phyloP scores from a whole-genome alignment of 352 stramenopile genomes.

The Pseudoperonospora humuli region DNA sequence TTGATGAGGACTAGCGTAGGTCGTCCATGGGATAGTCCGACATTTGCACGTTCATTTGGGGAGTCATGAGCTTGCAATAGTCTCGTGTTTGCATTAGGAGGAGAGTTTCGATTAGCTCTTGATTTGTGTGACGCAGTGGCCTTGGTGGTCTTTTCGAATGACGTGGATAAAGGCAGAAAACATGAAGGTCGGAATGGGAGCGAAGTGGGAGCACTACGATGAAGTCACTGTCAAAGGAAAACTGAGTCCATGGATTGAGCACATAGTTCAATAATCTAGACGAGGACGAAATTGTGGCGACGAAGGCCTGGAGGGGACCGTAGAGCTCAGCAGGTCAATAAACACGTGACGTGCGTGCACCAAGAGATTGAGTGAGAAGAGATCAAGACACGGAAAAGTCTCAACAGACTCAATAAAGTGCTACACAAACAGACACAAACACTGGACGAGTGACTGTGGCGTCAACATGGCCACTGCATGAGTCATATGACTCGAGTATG shows the following conservation, averaged over 20 bases:
- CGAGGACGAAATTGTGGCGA: constrained; percentile 56
- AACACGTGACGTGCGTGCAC: constrained; percentile 86
- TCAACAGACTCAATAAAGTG: constrained; percentile 34
- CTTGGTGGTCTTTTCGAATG: constrained; percentile 58
- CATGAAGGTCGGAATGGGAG: constrained; percentile 41
- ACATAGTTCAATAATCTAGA: constrained; percentile 70
- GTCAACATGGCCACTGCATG: neutral
- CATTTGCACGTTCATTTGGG: no score
- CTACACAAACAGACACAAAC: constrained; percentile 18
- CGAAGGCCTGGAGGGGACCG: constrained; percentile 68
- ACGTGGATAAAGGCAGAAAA: constrained; percentile 64
- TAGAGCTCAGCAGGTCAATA: constrained; percentile 68
- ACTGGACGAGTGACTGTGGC: no score
- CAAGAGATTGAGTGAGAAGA: no score
- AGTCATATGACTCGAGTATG: constrained; percentile 43
- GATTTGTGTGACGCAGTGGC: constrained; percentile 30
- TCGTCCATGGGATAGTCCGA: no score
- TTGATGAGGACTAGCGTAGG: no score
- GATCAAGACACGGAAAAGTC: no score
- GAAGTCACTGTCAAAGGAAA: constrained; percentile 61
- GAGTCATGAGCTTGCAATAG: no score
- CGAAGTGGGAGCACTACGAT: constrained; percentile 39
- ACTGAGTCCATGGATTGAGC: constrained; percentile 67
- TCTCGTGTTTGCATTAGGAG: constrained; percentile 28
- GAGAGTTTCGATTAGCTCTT: constrained; percentile 6